Conservation (phyloP, 768 basidiomycete genomes). For the Leccinum disarticulatum region DNA sequence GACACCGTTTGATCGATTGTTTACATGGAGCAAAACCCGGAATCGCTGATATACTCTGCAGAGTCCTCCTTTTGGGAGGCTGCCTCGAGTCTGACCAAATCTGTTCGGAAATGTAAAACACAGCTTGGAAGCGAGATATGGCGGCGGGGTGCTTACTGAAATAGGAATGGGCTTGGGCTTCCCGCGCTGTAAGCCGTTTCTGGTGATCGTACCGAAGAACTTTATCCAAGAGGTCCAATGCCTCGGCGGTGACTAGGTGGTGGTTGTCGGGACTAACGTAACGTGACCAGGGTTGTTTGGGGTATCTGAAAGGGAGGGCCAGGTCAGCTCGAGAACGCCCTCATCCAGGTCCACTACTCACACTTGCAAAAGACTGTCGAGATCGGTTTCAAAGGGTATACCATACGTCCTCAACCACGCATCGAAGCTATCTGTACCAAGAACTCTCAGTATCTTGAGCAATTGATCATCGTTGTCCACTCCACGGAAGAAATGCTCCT, state of each 20-base stretch:
- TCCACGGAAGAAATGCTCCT: constrained; percentile 75
- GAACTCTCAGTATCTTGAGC: constrained; percentile 64
- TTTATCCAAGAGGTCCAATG: constrained; percentile 65
- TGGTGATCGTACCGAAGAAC: constrained; percentile 69
- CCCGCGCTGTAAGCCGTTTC: constrained; percentile 63
- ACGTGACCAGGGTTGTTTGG: constrained; percentile 63
- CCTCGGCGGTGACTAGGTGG: constrained; percentile 57
- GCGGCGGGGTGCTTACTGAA: constrained; percentile 48
- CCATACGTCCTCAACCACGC: constrained; percentile 57
- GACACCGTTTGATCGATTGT: neutral
- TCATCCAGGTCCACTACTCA: constrained; percentile 29
- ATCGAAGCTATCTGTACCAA: constrained; percentile 68
- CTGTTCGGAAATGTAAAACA: constrained; percentile 34
- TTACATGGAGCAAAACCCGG: constrained; percentile 47
- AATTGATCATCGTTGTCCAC: constrained; percentile 74
- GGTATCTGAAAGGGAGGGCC: constrained; percentile 40
- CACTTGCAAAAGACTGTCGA: constrained; percentile 51
- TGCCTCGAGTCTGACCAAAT: constrained; percentile 49
- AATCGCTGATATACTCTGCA: constrained; percentile 46
- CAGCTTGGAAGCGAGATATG: constrained; percentile 16
- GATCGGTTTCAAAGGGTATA: constrained; percentile 64
- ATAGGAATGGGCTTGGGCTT: constrained; percentile 66
- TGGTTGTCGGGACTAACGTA: constrained; percentile 62
- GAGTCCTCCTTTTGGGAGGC: constrained; percentile 40
- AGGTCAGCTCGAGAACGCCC: constrained; percentile 1